Evolutionary conservation across 176 grass and related monocot genomes (phyloP), one percentile per base, ranked within the genome.

Genomic region (Dactylis glomerata): DNA sequence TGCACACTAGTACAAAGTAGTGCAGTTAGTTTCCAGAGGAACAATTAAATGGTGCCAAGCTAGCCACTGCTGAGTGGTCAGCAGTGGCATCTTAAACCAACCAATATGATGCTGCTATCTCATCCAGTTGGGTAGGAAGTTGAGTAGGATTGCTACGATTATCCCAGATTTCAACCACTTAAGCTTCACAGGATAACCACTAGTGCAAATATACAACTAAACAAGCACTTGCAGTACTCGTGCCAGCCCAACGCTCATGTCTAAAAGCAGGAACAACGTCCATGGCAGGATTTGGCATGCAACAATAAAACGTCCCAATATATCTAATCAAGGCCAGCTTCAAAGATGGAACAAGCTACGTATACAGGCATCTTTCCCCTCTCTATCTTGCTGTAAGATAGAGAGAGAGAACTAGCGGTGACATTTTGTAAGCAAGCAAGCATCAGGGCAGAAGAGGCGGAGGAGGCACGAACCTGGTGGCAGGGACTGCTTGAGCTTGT

Each of bases 401-500:
- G 0, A 52, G 16, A 52, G 16, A 49, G 38, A 74, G 73, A 78
- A 85, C 44, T 8, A 67, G 58, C 46, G 10, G 65, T 31, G 11
- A 28, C 12, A 70, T 27, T 19, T 20, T 55, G 15, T 30, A 52
- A n/a, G 10, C 33, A 49, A 42, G 22, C 6, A 80, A 57, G 57
- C 46, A 75, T 10, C 64, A 28, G 16, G 11, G 31, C 9, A 42
- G 15, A 42, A 32, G 79, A 7, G 33, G 22, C 5, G 15, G 68
- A 5, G 10, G 5, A 6, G 13, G 62, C 47, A 72, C 80, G 72
- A 45, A 95, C 90, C 93, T 51, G 90, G 90, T 10, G 90, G 93
- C 6, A 95, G 93, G 44, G 93, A 95, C 78, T 95, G 93, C 90
- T 95, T 95, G 78, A 92, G 88, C 79, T 95, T 95, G 63, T 92